Percentiles rank a stretch among this genome's conserved stretches.
These are phyloP conservation scores for Salvia rosmarinus DNA, from an alignment of 257 asterid genomes.

Conservation along the genomic window DNA sequence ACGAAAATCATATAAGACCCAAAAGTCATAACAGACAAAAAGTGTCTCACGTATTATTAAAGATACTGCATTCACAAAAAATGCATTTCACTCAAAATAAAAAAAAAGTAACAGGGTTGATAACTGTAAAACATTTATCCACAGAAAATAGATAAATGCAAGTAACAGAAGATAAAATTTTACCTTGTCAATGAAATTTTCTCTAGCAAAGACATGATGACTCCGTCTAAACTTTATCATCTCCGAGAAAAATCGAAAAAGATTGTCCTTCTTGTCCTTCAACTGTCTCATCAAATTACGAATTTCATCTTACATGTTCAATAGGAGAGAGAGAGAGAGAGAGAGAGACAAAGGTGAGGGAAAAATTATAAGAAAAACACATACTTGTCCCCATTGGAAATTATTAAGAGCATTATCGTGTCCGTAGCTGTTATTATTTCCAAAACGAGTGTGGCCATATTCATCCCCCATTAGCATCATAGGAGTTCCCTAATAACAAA, in stretches of 20 bases:
- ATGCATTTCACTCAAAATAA: background rate
- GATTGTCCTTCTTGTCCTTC: conserved; percentile 70
- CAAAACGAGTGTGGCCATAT: conserved; percentile 91
- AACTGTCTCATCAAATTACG: conserved; percentile 59
- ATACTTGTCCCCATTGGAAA: conserved; percentile 92
- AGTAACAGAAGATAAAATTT: conserved; percentile 14
- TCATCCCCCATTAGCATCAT: conserved; percentile 99
- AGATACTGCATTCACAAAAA: conserved; percentile 8
- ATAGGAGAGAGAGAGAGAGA: too few species aligned
- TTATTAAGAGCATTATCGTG: conserved; percentile 85
- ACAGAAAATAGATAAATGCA: background rate
- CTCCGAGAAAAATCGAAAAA: conserved; percentile 87
- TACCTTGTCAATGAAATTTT: conserved; percentile 81
- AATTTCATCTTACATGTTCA: conserved; percentile 13
- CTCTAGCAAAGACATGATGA: conserved; percentile 62
- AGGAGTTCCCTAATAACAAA: conserved; percentile 76
- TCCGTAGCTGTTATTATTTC: conserved; percentile 97
- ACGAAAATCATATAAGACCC: background rate
- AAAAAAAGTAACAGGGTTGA: background rate
- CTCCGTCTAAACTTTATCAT: conserved; percentile 69
- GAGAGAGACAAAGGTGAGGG: background rate
- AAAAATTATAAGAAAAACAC: conserved; percentile 32
- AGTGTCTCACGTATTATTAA: background rate
- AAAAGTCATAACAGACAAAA: background rate
- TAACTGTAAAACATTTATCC: conserved; percentile 12